Evolutionary conservation across 805 yeast genomes (phyloP), one percentile per base, ranked within the genome.

Genomic region (Ogataea methylovora): DNA sequence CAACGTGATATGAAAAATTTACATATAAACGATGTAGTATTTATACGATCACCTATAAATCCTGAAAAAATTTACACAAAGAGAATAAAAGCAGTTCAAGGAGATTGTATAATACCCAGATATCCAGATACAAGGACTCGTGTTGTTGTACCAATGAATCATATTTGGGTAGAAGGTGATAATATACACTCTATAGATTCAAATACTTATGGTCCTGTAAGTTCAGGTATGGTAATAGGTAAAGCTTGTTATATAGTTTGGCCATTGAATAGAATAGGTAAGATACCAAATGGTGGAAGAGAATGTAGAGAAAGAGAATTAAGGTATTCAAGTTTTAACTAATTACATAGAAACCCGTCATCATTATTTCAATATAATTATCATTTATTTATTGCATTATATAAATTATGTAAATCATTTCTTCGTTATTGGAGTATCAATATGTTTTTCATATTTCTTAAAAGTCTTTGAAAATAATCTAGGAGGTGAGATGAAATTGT

Each of bases 81-180:
- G 57, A 63, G 97, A 24, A 71, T 90, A 5, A 72, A 81, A 39
- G 97, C 82, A 0, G 46, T 75, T 2, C 85, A 74, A 35, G 90
- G 92, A 17, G 94, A 87, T 44, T 50, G 64, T 4, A 67, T 88
- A 0, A 49, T 57, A 6, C 76, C 94, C 2, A 64, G 80, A 36
- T 60, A 67, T 27, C 80, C 79, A 16, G 85, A 84, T 49, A 86
- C 94, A 5, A 69, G 77, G 49, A 61, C 66, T 2, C 58, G 63
- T 29, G 78, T 80, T 5, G 56, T 60, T 23, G 62, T 90, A 2
- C 96, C 96, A 2, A 59, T 82, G 35, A 80, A 77, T 48, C 97
- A 90, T 52, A 46, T 85, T 6, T 90, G 97, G 97, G 87, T 87
- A 0, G 97, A 90, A 54, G 97, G 97, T 6, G 97, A 90, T 55